phyloP scores from a whole-genome alignment of 2,329 filamentous ascomycete species.

The Fusarium hainanense region DNA sequence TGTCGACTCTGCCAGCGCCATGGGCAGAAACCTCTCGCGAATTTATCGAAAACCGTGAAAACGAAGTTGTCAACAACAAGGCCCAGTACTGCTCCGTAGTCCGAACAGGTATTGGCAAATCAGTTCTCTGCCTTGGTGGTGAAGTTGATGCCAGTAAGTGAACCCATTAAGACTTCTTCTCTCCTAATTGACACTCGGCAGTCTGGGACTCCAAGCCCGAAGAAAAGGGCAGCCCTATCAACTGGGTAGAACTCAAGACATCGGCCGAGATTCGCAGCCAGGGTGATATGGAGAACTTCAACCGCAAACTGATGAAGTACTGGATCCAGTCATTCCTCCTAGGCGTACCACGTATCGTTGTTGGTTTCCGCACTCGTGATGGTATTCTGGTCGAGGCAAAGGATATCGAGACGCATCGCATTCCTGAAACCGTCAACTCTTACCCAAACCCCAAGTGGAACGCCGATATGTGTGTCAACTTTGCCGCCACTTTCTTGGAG shows the following conservation, averaged over 20 bases:
- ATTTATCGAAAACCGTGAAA: slow-evolving; percentile 80
- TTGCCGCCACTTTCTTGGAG: slow-evolving; percentile 79
- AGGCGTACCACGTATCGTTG: slow-evolving; percentile 89
- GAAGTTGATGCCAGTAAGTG: slow-evolving; percentile 87
- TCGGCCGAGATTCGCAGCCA: slow-evolving; percentile 76
- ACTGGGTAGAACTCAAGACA: slow-evolving; percentile 97
- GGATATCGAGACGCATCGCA: slow-evolving; percentile 81
- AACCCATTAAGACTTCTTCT: not conserved
- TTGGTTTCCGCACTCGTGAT: slow-evolving; percentile 81
- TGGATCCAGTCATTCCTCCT: slow-evolving; percentile 97
- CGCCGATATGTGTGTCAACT: slow-evolving; percentile 93
- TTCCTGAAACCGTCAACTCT: slow-evolving; percentile 80
- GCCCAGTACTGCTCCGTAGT: slow-evolving; percentile 97
- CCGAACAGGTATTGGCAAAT: slow-evolving; percentile 83
- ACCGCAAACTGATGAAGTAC: slow-evolving; percentile 92
- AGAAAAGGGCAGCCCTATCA: slow-evolving; percentile 73
- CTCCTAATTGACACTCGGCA: slow-evolving; percentile 45
- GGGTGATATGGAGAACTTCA: slow-evolving; percentile 78
- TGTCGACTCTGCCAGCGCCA: slow-evolving; percentile 78
- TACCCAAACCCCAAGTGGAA: slow-evolving; percentile 80
- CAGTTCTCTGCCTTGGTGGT: slow-evolving; percentile 82
- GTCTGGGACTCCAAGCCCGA: slow-evolving; percentile 87
- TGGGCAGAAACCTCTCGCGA: slow-evolving; percentile 80
- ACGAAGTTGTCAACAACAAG: slow-evolving; percentile 83
- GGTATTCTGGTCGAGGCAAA: slow-evolving; percentile 79